Base-by-base conservation (phyloP, 2,329 filamentous ascomycete genomes). In the Botryotinia convoluta region DNA sequence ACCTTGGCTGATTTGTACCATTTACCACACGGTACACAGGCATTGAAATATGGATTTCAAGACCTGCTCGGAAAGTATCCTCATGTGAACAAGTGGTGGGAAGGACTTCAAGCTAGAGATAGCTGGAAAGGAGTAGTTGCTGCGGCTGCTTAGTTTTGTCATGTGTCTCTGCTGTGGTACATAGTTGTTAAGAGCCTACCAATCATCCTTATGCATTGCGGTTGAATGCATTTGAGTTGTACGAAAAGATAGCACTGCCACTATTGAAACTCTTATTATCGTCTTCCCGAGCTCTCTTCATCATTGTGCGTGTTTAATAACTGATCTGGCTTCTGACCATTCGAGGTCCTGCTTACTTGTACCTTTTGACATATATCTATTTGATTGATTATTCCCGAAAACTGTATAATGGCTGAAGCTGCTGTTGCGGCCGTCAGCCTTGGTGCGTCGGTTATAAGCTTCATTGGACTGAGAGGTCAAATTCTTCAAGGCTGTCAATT, bases 1-100 rank as follows among this genome's bases (percentile, higher is more conserved):
- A 76, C 76, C 16, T 71, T 78, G 51, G 74, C 61, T 39, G 75
- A 78, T 71, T 57, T 78, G 29, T 75, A 73, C 59, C 74, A 78
- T 54, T 68, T 77, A 59, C 73, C 77, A 16, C 63, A 77, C 71
- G 71, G 63, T 22, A 57, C 70, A 10, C 35, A 73, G 35, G 45
- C 74, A 39, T 67, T 67, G 37, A 51, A 62, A 20, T 63, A 62
- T 22, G 74, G 74, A 42, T 74, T 61, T 22, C 35, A 48, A 48
- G 32, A 57, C 8, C 7, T 72, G 16, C 42, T 69, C 39, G 63
- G n/a, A 29, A 72, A 72, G n/a, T 64, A 71, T n/a, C 74, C 74
- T 20, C 32, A 72, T 14, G 44, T 75, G 35, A 48, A 63, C 20
- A 61, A 45, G 44, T 72, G 74, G 72, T 67, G 69, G 42, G 22